phyloP scores from a whole-genome alignment of 148 eudicot species.

The Gaultheria prostrata region DNA sequence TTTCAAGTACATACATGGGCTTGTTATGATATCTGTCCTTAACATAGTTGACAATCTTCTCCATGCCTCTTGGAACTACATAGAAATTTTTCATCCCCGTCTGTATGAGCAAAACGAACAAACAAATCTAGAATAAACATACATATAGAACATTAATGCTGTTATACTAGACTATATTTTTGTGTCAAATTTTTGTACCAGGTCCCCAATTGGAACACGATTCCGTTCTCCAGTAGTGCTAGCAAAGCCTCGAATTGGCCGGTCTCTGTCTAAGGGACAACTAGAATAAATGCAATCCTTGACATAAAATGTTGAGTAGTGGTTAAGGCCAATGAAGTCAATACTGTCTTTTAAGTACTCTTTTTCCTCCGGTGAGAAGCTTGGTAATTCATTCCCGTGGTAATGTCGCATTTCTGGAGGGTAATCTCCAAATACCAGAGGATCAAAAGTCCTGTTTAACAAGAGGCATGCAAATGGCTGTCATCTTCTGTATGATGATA shows the following conservation, averaged over 20 bases:
- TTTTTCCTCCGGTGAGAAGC: constrained; percentile 50
- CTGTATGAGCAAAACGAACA: constrained; percentile 26
- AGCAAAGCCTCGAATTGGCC: constrained; percentile 52
- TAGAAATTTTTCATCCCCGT: constrained; percentile 39
- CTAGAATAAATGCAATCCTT: constrained; percentile 53
- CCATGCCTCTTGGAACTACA: constrained; percentile 76
- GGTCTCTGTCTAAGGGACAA: constrained; percentile 34
- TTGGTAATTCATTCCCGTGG: constrained; percentile 50
- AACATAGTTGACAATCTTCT: constrained; percentile 40
- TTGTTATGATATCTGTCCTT: constrained; percentile 46
- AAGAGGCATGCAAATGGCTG: not conserved
- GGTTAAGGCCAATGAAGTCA: constrained; percentile 84
- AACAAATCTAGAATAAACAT: not conserved
- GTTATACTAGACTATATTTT: not conserved
- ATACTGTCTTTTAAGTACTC: constrained; percentile 48
- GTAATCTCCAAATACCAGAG: constrained; percentile 69
- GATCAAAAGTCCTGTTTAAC: constrained; percentile 61
- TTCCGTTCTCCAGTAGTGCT: constrained; percentile 30
- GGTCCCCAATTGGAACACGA: constrained; percentile 62
- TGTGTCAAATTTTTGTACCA: constrained; percentile 27
- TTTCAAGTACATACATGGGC: constrained; percentile 63
- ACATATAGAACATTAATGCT: not conserved
- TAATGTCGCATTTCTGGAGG: constrained; percentile 59
- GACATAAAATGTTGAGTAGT: constrained; percentile 60
- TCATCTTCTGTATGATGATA: no score